phyloP scores from a whole-genome alignment of 768 basidiomycete species.

The Suillus sp. region DNA sequence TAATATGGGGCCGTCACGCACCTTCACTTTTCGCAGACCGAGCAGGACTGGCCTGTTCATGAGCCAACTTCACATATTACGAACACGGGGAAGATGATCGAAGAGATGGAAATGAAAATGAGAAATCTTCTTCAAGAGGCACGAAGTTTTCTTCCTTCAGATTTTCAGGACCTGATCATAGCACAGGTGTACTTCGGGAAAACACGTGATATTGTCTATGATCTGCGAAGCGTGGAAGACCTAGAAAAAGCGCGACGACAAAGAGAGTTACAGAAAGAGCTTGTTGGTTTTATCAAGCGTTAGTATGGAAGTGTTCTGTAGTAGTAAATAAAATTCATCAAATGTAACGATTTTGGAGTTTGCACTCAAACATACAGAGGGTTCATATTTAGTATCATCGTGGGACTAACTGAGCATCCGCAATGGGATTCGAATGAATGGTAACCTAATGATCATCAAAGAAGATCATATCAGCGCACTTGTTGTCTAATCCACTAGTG shows the following conservation, averaged over 20 bases:
- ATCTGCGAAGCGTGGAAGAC: conserved; percentile 86
- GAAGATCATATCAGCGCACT: conserved; percentile 2
- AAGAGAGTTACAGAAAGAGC: conserved; percentile 86
- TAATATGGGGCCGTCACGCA: conserved; percentile 16
- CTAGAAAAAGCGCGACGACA: conserved; percentile 80
- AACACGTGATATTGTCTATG: conserved; percentile 92
- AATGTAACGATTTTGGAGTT: not conserved
- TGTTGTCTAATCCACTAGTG: not conserved
- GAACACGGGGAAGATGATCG: conserved; percentile 94
- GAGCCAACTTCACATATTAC: conserved; percentile 84
- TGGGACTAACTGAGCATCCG: conserved; percentile 56
- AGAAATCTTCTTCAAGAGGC: conserved; percentile 91
- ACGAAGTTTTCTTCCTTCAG: conserved; percentile 19
- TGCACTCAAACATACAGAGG: not conserved
- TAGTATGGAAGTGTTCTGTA: conserved; percentile 29
- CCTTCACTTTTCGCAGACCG: conserved; percentile 52
- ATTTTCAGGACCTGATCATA: conserved; percentile 15
- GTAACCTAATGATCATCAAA: conserved; percentile 54
- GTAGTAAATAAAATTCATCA: not conserved
- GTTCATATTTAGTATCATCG: conserved; percentile 21
- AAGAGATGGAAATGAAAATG: conserved; percentile 99
- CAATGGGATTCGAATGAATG: conserved; percentile 95
- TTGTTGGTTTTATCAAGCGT: conserved; percentile 84
- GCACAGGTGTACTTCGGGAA: conserved; percentile 92
- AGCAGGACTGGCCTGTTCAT: conserved; percentile 84